Base-by-base conservation (phyloP, 2,329 filamentous ascomycete genomes). In the Phoma herbarum region DNA sequence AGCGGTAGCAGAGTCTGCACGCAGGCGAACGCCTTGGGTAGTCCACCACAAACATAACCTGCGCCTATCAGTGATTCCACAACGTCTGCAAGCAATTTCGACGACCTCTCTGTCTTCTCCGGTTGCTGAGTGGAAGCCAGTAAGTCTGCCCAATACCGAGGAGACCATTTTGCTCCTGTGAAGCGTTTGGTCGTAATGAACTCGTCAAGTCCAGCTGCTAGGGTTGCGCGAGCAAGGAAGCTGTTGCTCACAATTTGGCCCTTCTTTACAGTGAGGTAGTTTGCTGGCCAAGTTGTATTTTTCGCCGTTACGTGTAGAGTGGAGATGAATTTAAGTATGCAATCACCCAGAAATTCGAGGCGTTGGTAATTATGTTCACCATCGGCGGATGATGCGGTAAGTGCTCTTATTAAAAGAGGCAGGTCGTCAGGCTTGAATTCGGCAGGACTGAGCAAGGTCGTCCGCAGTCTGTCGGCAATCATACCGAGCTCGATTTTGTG, bases 281-380 rank as follows among this genome's bases (percentile, higher is more conserved):
- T 88, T 76, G 97, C 94, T 0, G 91, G 91, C 83, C 86, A 92
- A 4, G 82, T 77, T 0, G 85, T 85, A 60, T 93, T 76, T 29
- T 82, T 72, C 18, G 83, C 82, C 71, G 84, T 81, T 4, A 93
- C 81, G 54, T 92, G 88, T 1, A 92, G 74, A 0, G 88, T 86
- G 0, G 90, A 83, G 45, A 86, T 86, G 56, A 89, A 85, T 69
- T 98, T 98, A 35, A 98, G 81, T 1, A 96, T 82, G 0, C 87
- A 88, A 69, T 98, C 94, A 0, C 95, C 95, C 0, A 97, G 79
- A 65, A 96, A 96, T 72, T 98, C 95, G 0, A 96, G 80, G 2
- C 90, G 83, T 68, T 98, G 90, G 71, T 97, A 97, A 63, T 97
- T 85, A 0, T 82, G 83, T 1, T 79, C 74, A 46, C 88, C 86